Base-by-base conservation (phyloP, 2,329 filamentous ascomycete genomes). In the Chaetomium strumarium region DNA sequence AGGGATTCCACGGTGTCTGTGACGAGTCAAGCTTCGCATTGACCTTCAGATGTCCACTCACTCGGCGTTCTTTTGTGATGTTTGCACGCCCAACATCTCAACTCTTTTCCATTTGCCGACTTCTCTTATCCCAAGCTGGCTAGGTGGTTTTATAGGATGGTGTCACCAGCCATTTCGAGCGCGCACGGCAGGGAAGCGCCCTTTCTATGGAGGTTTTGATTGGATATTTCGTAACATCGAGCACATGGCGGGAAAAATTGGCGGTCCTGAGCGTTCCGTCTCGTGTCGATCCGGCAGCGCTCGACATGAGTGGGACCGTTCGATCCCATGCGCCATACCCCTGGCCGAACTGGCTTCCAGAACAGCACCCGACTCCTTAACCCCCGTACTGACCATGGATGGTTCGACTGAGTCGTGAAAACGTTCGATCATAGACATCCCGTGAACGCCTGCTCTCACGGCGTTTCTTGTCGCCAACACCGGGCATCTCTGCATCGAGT, bases 1-100 rank as follows among this genome's bases (percentile, higher is more conserved):
- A 64, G 55, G 55, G 60, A 62, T 67, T 64, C 61, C 64, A 66
- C 55, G 62, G 63, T 59, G 52, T 63, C 58, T 64, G 63, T 62
- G 63, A 66, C 63, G 60, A 53, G 47, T n/a, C 50, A 50, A 53
- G 56, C 60, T 60, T 63, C 62, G 63, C 59, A 64, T 62, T 58
- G 53, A 60, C 53, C 51, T 59, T 51, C 52, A 24, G 40, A 46
- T 57, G 57, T 57, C 60, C 58, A 59, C 44, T 29, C 38, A 46
- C 43, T 53, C 55, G 55, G 49, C 44, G 17, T 48, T 51, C 50
- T 50, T 45, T 30, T 33, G 56, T 53, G 56, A 52, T 46, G 49
- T 43, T 30, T 39, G 34, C 20, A 41, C n/a, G 31, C 42, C 34
- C 13, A 14, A 16, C 12, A n/a, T 3, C 13, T 14, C 7, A 14